A percentile compares a stretch with the other conserved stretches of the same genome.
Evolutionary conservation across 2,329 filamentous ascomycete genomes (phyloP).

Genomic region (Hysterium pulicare): DNA sequence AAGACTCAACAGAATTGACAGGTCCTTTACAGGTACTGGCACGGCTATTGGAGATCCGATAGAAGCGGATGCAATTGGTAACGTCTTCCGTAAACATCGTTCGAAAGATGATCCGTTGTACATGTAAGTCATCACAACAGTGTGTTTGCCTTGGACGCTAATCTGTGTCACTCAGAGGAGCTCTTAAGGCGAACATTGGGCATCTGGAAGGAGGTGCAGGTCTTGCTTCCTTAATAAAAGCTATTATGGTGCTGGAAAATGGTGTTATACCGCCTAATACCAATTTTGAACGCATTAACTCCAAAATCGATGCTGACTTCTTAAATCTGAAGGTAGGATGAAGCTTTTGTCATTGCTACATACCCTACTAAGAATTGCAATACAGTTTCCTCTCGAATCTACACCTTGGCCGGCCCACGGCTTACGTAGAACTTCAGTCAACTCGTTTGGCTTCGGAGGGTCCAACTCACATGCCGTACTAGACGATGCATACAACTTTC

Average conservation of each 20-base stretch:
- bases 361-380: not conserved
- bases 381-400: not conserved
- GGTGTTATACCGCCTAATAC: conserved; percentile 22
- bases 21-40: too few relatives aligned
- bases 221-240: conserved; percentile 31
- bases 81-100: conserved; percentile 8
- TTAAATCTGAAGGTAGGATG: not conserved
- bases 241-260: conserved; percentile 34
- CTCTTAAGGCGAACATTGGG: conserved; percentile 35
- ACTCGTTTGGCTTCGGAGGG: conserved; percentile 12
- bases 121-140: not conserved
- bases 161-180: conserved; percentile 1
- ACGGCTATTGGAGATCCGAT: conserved; percentile 48
- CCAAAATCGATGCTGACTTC: conserved; percentile 1
- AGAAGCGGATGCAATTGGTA: conserved; percentile 8
- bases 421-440: conserved; percentile 1
- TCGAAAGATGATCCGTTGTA: conserved; percentile 18
- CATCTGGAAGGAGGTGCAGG: conserved; percentile 35
- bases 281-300: not conserved
- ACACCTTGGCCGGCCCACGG: conserved; percentile 1
- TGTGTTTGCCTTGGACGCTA: not conserved
- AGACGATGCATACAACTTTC: conserved; percentile 8
- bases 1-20: too few relatives aligned
- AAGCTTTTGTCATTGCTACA: not conserved
- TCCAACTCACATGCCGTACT: conserved; percentile 12